Evolutionary conservation across 352 stramenopile species (phyloP), one percentile per base, ranked within the genome.

Genomic region (Hyaloperonospora arabidopsidis): DNA sequence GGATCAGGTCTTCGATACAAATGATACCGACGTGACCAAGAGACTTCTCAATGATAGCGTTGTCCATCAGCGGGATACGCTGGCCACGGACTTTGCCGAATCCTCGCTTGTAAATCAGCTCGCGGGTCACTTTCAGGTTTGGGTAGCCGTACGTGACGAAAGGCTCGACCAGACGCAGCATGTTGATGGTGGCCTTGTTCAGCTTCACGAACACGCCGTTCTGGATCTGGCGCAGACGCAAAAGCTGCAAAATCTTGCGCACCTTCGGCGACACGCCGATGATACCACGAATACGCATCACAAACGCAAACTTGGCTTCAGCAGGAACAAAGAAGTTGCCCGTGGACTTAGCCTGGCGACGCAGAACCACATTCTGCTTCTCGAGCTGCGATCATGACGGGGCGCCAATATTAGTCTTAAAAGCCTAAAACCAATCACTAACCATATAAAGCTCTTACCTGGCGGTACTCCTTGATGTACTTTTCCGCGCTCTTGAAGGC

Each of bases 61-160:
- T 99, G 72, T 98, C 82, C 43, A 85, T 97, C 59, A 99, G 84
- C 44, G 97, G 89, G 67, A 98, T 97, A 63, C 95, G 93, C 78
- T 98, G 91, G 84, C 97, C 97, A 66, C 95, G 87, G 52, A 99
- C 82, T 89, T 99, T 99, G 70, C 94, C 97, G 71, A 98, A 99
- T 67, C 97, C 97, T 74, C 97, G 90, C 95, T 99, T 99, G 90
- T 98, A 98, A 69, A 99, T 96, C 19, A 99, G 81, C 79, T 98
- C 94, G 57, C 96, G 83, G 44, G 98, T 92, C 53, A 95, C 96
- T 71, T 98, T 97, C n/a, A 98, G 87, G 66, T 96, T 97, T 25
- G 97, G 97, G 79, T 97, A 96, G 41, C 97, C 97, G 77, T 99
- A 99, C 21, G 95, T 97, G 45, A 98, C 92, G 74, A 98, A 99